These are phyloP conservation scores for Penicillium capsulatum DNA, from an alignment of 2,329 filamentous ascomycete species.

Conservation along the genomic window DNA sequence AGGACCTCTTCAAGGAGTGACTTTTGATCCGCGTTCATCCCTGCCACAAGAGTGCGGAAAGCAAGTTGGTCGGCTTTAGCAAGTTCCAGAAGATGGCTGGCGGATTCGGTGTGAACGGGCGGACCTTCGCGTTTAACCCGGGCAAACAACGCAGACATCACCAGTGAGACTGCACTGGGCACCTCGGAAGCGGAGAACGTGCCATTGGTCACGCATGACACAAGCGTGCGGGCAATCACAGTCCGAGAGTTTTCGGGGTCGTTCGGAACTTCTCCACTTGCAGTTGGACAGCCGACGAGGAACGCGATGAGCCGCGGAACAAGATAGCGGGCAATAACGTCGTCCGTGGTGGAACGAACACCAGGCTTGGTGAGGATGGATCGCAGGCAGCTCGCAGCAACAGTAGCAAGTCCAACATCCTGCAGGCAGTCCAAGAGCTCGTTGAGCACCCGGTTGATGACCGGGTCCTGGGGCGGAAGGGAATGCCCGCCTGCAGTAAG, in stretches of 20 bases:
- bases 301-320: constrained; percentile 74
- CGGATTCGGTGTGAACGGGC: constrained; percentile 65
- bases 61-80: constrained; percentile 67
- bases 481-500: constrained; percentile 74
- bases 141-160: constrained; percentile 72
- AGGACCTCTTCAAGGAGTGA: constrained; percentile 78
- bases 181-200: constrained; percentile 28
- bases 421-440: constrained; percentile 79
- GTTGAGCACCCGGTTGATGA: constrained; percentile 69
- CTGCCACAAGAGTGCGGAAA: constrained; percentile 70
- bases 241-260: constrained; percentile 73
- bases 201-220: constrained; percentile 59
- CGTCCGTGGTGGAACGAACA: constrained; percentile 60
- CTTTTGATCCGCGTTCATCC: constrained; percentile 67
- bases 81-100: constrained; percentile 71
- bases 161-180: constrained; percentile 61
- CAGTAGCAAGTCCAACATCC: constrained; percentile 61
- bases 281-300: constrained; percentile 50
- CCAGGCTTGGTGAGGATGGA: constrained; percentile 68
- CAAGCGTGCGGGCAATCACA: constrained; percentile 69
- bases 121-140: constrained; percentile 63
- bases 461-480: constrained; percentile 68
- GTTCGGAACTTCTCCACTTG: constrained; percentile 55
- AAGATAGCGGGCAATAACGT: constrained; percentile 69
- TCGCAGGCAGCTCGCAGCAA: constrained; percentile 83